Conservation (phyloP, 225 moss, liverwort and hornwort species). For the Polytrichum formosum region DNA sequence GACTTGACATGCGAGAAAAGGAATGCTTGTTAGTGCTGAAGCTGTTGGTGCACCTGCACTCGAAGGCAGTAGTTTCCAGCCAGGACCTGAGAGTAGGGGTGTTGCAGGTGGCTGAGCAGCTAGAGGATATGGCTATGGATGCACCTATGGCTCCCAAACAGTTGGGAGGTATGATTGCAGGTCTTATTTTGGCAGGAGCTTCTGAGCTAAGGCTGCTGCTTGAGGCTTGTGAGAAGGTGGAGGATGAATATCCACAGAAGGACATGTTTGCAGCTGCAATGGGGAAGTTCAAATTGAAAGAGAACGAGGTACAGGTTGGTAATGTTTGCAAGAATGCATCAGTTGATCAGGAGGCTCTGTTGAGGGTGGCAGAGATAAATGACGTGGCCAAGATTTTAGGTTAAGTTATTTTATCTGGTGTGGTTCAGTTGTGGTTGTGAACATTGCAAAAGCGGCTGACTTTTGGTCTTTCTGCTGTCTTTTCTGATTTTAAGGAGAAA, state of each 20-base stretch:
- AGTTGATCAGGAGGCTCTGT: conserved; percentile 40
- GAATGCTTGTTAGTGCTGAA: conserved; percentile 58
- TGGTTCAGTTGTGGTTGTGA: conserved; percentile 15
- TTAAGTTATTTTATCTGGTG: conserved; percentile 13
- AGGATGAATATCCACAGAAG: conserved; percentile 38
- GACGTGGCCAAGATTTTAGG: conserved; percentile 29
- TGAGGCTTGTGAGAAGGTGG: conserved; percentile 38
- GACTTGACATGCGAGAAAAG: conserved; percentile 50
- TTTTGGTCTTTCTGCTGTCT: conserved; percentile 13
- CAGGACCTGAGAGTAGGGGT: conserved; percentile 50
- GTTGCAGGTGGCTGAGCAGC: conserved; percentile 38
- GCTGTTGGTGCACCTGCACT: conserved; percentile 45
- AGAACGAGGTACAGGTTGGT: conserved; percentile 36
- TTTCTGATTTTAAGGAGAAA: conserved; percentile 12
- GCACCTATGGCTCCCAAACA: conserved; percentile 60
- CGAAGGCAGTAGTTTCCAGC: conserved; percentile 41
- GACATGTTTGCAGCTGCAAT: conserved; percentile 31
- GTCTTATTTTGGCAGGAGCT: conserved; percentile 35
- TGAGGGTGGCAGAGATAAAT: conserved; percentile 21
- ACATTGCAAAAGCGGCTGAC: conserved; percentile 9
- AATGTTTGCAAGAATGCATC: conserved; percentile 40
- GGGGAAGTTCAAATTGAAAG: conserved; percentile 27
- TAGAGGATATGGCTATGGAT: conserved; percentile 62
- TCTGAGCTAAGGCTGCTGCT: conserved; percentile 39
- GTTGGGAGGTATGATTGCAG: conserved; percentile 49